A percentile compares a stretch with the other conserved stretches of the same genome.
These are phyloP conservation scores for Lachnum nothofagi DNA, from an alignment of 2,329 filamentous ascomycete genomes.

Conservation along the genomic window DNA sequence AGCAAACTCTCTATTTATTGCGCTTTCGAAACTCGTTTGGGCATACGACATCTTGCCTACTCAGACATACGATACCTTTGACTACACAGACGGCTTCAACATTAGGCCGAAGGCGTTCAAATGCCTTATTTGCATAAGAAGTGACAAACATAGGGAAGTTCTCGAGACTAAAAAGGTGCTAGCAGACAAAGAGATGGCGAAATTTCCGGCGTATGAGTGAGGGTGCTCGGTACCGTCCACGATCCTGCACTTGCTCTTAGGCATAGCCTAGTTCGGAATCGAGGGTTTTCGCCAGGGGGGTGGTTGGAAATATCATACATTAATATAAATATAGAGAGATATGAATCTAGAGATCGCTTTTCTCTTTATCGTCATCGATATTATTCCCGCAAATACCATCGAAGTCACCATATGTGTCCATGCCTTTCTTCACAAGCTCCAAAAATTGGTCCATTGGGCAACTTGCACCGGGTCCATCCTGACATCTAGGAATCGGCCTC, in stretches of 20 bases:
- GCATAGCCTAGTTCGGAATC: no score
- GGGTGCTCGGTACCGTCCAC: not conserved
- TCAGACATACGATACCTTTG: slow-evolving; percentile 23
- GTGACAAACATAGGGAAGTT: slow-evolving; percentile 30
- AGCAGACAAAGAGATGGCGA: slow-evolving; percentile 25
- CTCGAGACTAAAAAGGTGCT: slow-evolving; percentile 31
- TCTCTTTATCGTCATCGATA: slow-evolving; percentile 4
- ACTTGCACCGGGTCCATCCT: slow-evolving; percentile 47
- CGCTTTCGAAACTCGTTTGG: slow-evolving; percentile 48
- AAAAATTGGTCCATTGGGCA: slow-evolving; percentile 42
- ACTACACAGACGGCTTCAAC: slow-evolving; percentile 34
- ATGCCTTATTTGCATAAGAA: slow-evolving; percentile 30
- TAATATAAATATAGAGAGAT: not conserved
- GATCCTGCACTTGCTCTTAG: no score
- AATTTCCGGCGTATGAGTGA: slow-evolving; percentile 22
- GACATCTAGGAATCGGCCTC: slow-evolving; percentile 44
- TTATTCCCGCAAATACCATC: slow-evolving; percentile 28
- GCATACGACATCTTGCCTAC: slow-evolving; percentile 39
- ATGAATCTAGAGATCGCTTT: not conserved
- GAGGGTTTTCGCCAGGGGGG: no score
- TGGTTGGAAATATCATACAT: no score
- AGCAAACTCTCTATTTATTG: slow-evolving; percentile 44
- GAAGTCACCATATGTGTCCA: slow-evolving; percentile 32
- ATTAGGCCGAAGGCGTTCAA: slow-evolving; percentile 33
- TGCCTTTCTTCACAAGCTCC: slow-evolving; percentile 39